Base-by-base conservation (phyloP, 495 filamentous ascomycete species). In the Penicillium goetzii region DNA sequence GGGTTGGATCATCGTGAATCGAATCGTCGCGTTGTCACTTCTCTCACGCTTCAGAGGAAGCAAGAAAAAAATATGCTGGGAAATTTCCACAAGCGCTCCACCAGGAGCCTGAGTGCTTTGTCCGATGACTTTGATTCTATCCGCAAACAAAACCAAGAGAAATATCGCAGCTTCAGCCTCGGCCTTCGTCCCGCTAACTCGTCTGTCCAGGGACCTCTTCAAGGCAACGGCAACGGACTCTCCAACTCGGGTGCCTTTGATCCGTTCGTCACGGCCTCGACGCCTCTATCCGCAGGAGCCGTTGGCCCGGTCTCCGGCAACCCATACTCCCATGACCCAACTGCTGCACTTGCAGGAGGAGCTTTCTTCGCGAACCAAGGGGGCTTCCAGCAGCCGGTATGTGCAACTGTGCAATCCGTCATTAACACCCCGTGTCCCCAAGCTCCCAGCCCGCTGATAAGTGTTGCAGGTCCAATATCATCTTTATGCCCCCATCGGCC, bases 401-500 rank as follows among this genome's bases (percentile, higher is more conserved):
- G 83, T 75, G 55, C 33, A 11, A 28, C 11, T 12, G 5, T 19
- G 34, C 4, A 14, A 25, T 52, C 3, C 15, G 14, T 14, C 8
- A 36, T 33, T 26, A 15, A 25, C 12, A 10, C 8, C 17, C 3
- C 47, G n/a, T n/a, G n/a, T 23, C 47, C 43, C 53, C 43, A 66
- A 47, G 76, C 38, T 19, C 21, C 17, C 30, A 23, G 3, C 36
- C 12, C 30, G 15, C 52, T 55, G n/a, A 55, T 32, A 33, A 21
- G 30, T 14, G 7, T 41, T 60, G 25, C 60, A 91, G 82, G 88
- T 91, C 57, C 86, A 95, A 81, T 96, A 97, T 72, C 94, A 98
- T 78, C 85, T 97, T 8, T 99, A 98, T 71, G 90, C 92, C 23
- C 92, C 93, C 0, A 81, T 91, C 62, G 92, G 91, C n/a, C 87